These are phyloP conservation scores for Boletus subluridellus DNA, from an alignment of 1,284 basidiomycete species.

Conservation along the genomic window DNA sequence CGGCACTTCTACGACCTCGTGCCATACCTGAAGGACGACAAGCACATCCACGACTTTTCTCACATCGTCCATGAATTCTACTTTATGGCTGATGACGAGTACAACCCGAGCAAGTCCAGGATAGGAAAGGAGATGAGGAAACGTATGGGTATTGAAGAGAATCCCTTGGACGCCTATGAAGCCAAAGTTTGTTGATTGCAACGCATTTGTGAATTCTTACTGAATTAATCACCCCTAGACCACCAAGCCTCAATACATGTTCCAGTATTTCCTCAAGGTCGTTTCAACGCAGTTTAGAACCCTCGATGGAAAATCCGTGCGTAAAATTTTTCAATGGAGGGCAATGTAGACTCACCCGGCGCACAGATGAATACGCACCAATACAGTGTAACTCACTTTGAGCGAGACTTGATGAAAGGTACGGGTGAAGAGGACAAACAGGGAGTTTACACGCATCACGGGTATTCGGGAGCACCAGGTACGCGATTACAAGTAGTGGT, in stretches of 20 bases:
- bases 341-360: conserved; percentile 6
- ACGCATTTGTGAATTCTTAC: neutral
- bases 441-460: conserved; percentile 79
- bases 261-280: conserved; percentile 97
- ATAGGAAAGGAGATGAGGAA: conserved; percentile 68
- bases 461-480: conserved; percentile 76
- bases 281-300: conserved; percentile 89
- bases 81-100: conserved; percentile 83
- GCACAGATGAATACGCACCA: conserved; percentile 75
- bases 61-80: conserved; percentile 82
- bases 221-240: conserved; percentile 43
- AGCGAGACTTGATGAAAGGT: conserved; percentile 78
- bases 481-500: conserved; percentile 21
- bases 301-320: conserved; percentile 68
- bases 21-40: conserved; percentile 88
- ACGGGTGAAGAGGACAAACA: conserved; percentile 58
- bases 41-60: conserved; percentile 89
- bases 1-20: conserved; percentile 91
- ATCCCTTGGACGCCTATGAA: conserved; percentile 76
- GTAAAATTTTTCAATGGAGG: conserved; percentile 23
- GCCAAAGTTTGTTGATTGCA: conserved; percentile 50
- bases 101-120: conserved; percentile 60
- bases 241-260: conserved; percentile 77
- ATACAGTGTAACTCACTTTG: conserved; percentile 94
- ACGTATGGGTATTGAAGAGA: conserved; percentile 68